phyloP scores from a whole-genome alignment of 352 stramenopile genomes.

The Phytopythium aichiense region DNA sequence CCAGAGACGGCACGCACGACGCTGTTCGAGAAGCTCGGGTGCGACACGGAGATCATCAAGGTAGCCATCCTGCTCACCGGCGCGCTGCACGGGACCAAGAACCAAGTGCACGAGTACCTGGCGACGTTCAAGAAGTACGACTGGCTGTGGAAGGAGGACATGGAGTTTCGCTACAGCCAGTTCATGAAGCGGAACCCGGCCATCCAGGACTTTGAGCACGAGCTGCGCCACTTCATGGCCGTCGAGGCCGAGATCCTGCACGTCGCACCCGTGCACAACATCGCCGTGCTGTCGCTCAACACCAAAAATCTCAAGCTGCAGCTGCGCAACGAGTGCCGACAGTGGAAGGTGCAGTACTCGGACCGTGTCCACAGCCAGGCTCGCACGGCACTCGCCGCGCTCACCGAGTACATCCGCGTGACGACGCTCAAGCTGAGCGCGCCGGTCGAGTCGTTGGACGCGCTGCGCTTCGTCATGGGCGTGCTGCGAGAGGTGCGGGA shows the following conservation, averaged over 20 bases:
- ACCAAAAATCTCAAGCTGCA: conserved; percentile 89
- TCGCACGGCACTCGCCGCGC: conserved; percentile 45
- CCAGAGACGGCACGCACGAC: conserved; percentile 43
- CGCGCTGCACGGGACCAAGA: conserved; percentile 78
- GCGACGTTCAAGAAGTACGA: conserved; percentile 86
- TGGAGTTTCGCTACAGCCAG: conserved; percentile 81
- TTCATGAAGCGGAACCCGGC: conserved; percentile 80
- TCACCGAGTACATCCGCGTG: conserved; percentile 79
- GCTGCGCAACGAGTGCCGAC: conserved; percentile 75
- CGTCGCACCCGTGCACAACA: conserved; percentile 81
- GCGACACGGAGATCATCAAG: conserved; percentile 88
- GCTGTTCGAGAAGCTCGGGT: conserved; percentile 82
- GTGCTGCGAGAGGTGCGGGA: conserved; percentile 83
- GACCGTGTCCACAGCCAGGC: conserved; percentile 81
- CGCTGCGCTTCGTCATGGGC: conserved; percentile 80
- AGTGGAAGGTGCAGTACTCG: conserved; percentile 86
- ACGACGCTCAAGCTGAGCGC: conserved; percentile 69
- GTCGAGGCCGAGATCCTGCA: conserved; percentile 75
- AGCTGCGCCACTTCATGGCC: conserved; percentile 78
- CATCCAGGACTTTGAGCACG: conserved; percentile 81
- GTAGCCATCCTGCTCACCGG: conserved; percentile 83
- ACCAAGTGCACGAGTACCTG: conserved; percentile 82
- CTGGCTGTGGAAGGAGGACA: conserved; percentile 90
- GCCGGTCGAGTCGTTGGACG: conserved; percentile 64
- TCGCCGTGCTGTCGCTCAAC: conserved; percentile 80